phyloP scores from a whole-genome alignment of 805 yeast genomes.

The Candida nitratophila region DNA sequence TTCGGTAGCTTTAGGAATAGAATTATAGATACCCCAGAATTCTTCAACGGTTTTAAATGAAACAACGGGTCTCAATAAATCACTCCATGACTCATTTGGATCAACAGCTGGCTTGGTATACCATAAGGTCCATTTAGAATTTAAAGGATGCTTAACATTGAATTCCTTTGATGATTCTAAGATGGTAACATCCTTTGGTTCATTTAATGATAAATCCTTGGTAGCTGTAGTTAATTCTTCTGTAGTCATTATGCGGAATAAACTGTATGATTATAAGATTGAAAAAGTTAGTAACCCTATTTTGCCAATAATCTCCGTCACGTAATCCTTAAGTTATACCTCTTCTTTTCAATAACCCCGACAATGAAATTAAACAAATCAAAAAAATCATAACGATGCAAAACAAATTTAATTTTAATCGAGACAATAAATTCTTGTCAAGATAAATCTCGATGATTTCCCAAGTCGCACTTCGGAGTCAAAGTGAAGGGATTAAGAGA shows the following conservation, averaged over 20 bases:
- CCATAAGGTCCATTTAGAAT: slow-evolving; percentile 94
- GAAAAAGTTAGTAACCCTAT: neutral
- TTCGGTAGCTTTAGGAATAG: slow-evolving; percentile 86
- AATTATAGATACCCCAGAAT: slow-evolving; percentile 96
- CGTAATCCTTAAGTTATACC: too few species aligned
- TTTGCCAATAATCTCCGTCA: neutral
- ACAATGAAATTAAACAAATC: too few species aligned
- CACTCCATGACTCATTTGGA: slow-evolving; percentile 81
- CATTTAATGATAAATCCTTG: slow-evolving; percentile 26
- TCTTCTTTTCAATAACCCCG: too few species aligned
- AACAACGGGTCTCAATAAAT: slow-evolving; percentile 86
- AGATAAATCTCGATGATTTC: too few species aligned
- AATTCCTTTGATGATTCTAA: slow-evolving; percentile 57
- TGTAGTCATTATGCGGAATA: neutral
- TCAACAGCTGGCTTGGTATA: slow-evolving; percentile 89
- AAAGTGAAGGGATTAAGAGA: too few species aligned
- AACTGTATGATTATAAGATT: neutral
- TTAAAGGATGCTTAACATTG: slow-evolving; percentile 80
- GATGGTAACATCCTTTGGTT: slow-evolving; percentile 36
- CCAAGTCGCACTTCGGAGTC: too few species aligned
- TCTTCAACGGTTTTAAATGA: slow-evolving; percentile 94
- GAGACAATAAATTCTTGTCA: too few species aligned
- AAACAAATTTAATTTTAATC: too few species aligned
- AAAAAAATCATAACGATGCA: too few species aligned
- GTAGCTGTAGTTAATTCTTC: slow-evolving; percentile 5